Percentiles rank a stretch among this genome's conserved stretches.
These are phyloP conservation scores for Prunus mira DNA, from an alignment of 306 rosid species.

Conservation along the genomic window DNA sequence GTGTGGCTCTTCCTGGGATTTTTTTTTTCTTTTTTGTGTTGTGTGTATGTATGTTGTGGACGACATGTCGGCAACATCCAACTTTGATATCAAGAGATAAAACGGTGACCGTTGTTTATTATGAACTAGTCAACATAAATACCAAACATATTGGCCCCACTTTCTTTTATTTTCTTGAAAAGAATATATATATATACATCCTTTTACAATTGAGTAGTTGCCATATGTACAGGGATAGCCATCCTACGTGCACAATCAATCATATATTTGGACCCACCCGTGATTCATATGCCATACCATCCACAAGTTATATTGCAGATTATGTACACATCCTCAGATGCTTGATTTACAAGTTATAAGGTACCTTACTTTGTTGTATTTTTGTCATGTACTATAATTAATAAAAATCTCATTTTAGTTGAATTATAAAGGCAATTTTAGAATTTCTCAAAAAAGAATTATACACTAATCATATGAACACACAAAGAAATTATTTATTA, in stretches of 20 bases:
- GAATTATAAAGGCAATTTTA: too few relatives aligned
- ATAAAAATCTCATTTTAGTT: too few relatives aligned
- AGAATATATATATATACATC: too few relatives aligned
- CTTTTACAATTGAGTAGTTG: not conserved
- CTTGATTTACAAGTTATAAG: too few relatives aligned
- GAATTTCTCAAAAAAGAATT: too few relatives aligned
- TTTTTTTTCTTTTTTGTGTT: too few relatives aligned
- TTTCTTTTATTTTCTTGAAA: not conserved
- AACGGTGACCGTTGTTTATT: slow-evolving; percentile 13
- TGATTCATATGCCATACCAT: not conserved
- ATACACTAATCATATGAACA: too few relatives aligned
- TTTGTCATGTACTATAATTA: too few relatives aligned
- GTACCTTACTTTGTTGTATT: too few relatives aligned
- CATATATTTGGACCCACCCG: not conserved
- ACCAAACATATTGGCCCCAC: not conserved
- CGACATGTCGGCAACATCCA: slow-evolving; percentile 8
- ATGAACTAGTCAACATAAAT: not conserved
- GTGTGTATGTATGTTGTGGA: not conserved
- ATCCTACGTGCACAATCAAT: not conserved
- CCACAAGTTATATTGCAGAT: not conserved
- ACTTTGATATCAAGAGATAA: not conserved
- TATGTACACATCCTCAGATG: not conserved
- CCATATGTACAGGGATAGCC: not conserved
- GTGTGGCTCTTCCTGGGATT: too few relatives aligned
- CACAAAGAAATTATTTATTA: too few relatives aligned